phyloP scores from a whole-genome alignment of 306 rosid species.

The Acacia acuminata region DNA sequence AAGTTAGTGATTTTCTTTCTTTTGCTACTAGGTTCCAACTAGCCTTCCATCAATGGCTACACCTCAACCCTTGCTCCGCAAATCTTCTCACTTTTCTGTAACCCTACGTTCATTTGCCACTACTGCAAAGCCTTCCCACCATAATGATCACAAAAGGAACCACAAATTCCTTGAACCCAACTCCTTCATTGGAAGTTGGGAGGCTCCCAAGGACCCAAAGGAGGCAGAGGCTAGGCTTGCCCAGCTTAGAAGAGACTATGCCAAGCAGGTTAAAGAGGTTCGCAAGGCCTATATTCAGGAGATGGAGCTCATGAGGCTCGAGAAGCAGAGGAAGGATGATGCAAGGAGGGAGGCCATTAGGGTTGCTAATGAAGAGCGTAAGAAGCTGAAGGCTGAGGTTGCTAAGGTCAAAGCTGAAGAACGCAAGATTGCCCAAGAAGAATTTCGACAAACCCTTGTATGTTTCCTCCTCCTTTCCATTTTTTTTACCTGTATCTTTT shows the following conservation, averaged over 20 bases:
- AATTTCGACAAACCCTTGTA: constrained; percentile 73
- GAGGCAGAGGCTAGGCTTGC: constrained; percentile 74
- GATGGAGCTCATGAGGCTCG: constrained; percentile 63
- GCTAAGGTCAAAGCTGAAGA: constrained; percentile 70
- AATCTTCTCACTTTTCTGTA: constrained; percentile 26
- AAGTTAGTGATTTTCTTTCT: not conserved
- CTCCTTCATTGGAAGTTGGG: constrained; percentile 72
- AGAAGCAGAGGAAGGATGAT: constrained; percentile 72
- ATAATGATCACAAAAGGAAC: constrained; percentile 50
- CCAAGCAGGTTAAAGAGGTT: constrained; percentile 71
- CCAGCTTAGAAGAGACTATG: constrained; percentile 66
- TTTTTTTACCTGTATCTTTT: not conserved
- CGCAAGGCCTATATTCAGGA: constrained; percentile 70
- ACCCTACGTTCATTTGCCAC: constrained; percentile 48
- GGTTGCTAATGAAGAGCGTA: constrained; percentile 69
- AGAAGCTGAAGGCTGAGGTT: constrained; percentile 70
- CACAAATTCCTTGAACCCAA: constrained; percentile 53
- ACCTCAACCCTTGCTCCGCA: not conserved
- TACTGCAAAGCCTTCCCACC: constrained; percentile 44
- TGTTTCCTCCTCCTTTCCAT: not conserved
- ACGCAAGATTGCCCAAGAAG: constrained; percentile 60
- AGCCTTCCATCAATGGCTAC: constrained; percentile 14
- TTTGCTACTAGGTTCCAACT: not conserved
- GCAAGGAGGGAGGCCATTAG: constrained; percentile 66
- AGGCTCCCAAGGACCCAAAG: constrained; percentile 62